Percentiles rank a stretch among this genome's conserved stretches.
These are phyloP conservation scores for Helminthosporium solani DNA, from an alignment of 2,329 filamentous ascomycete species.

Conservation along the genomic window DNA sequence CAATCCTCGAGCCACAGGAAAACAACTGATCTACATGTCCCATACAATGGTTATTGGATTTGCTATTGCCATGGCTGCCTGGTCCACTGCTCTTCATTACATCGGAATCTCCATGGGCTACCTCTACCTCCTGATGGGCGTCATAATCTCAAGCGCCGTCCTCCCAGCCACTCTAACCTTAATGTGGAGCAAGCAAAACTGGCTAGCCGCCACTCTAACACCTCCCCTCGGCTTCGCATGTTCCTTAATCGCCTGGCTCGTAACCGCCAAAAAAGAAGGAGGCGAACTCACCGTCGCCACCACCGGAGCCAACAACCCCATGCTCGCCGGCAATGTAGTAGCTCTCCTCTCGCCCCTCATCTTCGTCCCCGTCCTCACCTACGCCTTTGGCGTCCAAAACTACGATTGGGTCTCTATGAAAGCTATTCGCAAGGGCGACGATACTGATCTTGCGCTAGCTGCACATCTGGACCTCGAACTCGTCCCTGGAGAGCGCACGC, in stretches of 20 bases:
- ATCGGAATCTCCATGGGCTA: conserved; percentile 80
- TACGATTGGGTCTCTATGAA: conserved; percentile 89
- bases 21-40: conserved; percentile 75
- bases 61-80: conserved; percentile 72
- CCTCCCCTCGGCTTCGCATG: conserved; percentile 69
- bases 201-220: conserved; percentile 68
- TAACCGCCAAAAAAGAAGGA: conserved; percentile 69
- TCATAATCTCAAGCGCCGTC: conserved; percentile 83
- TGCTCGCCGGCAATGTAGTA: conserved; percentile 84
- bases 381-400: conserved; percentile 67
- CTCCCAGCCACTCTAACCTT: conserved; percentile 79
- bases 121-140: conserved; percentile 86
- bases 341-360: conserved; percentile 75
- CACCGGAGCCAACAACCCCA: conserved; percentile 77
- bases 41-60: conserved; percentile 74
- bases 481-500: conserved; percentile 53
- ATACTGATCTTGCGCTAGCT: conserved; percentile 66
- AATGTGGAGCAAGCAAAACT: conserved; percentile 78
- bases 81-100: conserved; percentile 69
- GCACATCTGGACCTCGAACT: conserved; percentile 67
- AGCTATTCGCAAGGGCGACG: conserved; percentile 74
- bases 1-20: conserved; percentile 73
- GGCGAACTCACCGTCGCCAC: conserved; percentile 69
- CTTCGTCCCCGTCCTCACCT: conserved; percentile 74
- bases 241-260: conserved; percentile 74